Evolutionary conservation across 148 eudicot species (phyloP).

Genomic region (Nepenthes mirabilis): DNA sequence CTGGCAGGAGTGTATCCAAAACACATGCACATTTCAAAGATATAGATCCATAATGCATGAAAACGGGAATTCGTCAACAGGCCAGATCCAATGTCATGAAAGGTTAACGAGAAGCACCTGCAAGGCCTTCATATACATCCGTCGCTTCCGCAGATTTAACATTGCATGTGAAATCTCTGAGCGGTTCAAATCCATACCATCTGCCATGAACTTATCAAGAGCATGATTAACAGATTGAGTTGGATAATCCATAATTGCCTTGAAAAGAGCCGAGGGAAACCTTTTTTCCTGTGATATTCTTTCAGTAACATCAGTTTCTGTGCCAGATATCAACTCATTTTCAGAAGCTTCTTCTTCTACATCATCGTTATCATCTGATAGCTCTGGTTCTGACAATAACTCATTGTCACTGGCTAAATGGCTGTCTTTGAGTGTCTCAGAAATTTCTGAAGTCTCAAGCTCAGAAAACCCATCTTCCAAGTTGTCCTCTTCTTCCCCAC

Average conservation of each 20-base stretch:
- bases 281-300: conserved; percentile 6
- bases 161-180: conserved; percentile 14
- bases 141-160: conserved; percentile 32
- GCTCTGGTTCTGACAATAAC: conserved; percentile 27
- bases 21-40: not conserved
- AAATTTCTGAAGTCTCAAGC: conserved; percentile 35
- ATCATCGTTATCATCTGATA: conserved; percentile 20
- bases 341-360: conserved; percentile 23
- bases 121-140: conserved; percentile 49
- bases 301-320: conserved; percentile 18
- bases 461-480: conserved; percentile 91
- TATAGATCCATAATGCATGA: not conserved
- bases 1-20: too few relatives aligned
- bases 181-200: conserved; percentile 29
- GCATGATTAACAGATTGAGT: conserved; percentile 19
- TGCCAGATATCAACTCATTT: conserved; percentile 24
- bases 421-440: conserved; percentile 9
- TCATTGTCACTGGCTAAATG: conserved; percentile 15
- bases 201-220: conserved; percentile 49
- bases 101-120: conserved; percentile 30
- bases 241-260: conserved; percentile 24
- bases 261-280: conserved; percentile 16
- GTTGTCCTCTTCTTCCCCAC: conserved; percentile 11
- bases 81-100: not conserved
- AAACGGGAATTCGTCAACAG: not conserved